Evolutionary conservation across 2,329 filamentous ascomycete genomes (phyloP), one percentile per base, ranked within the genome.

Genomic region (Colletotrichum navitas): DNA sequence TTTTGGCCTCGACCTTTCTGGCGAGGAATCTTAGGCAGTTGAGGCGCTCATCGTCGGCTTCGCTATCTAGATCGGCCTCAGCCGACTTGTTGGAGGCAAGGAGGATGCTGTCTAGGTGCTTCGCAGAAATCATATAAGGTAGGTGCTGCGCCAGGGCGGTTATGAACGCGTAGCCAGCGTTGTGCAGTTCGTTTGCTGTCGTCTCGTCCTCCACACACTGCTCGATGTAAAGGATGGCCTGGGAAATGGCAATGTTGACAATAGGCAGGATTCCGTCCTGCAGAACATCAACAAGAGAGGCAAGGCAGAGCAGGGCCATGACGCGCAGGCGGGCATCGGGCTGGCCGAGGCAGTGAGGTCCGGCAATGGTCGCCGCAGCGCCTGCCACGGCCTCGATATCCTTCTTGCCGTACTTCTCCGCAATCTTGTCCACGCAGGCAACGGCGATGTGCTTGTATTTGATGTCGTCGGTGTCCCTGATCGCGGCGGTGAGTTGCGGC

Each of bases 331-430:
- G 89, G 74, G 88, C 85, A 76, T 97, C 93, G 16, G 87, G 81
- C 79, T 93, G 91, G 47, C 92, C 93, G 60, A 98, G 87, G 74
- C 94, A 95, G 74, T 92, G 86, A 66, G 90, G 84, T 52, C 94
- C 91, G 47, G 93, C 91, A 76, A 99, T 92, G 1, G 92, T 92
- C 71, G 90, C 86, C 5, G 94, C 94, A 6, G 94, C 92, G 5
- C 89, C 88, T 34, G 92, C 87, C 55, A 97, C 92, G 55, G 90
- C 91, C 75, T 92, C 90, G 1, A 92, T 86, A 77, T 97, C 93
- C 80, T 95, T 97, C 85, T 96, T 97, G 75, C 96, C 97, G 79
- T 97, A 98, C 80, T 95, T 95, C 82, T 98, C 95, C 2, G 93
- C 90, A 74, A 99, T 97, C 80, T 94, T 93, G 82, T 98, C 95